phyloP scores from a whole-genome alignment of 148 eudicot species.

The Rhododendron molle region DNA sequence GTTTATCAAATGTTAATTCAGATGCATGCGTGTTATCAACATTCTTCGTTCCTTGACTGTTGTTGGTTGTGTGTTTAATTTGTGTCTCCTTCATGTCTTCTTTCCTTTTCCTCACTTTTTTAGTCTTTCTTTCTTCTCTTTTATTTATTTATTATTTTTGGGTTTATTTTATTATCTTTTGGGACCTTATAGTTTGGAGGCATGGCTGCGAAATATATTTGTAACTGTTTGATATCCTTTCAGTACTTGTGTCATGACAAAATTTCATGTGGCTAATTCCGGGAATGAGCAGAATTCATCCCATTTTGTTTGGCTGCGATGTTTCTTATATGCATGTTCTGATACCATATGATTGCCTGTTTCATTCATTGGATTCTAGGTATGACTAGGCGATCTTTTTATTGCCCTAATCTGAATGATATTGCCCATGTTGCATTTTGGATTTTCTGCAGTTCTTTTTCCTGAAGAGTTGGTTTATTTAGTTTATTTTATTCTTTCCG shows the following conservation, averaged over 20 bases:
- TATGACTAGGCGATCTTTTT: background rate
- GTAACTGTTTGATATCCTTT: background rate
- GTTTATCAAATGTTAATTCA: background rate
- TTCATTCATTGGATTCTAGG: background rate
- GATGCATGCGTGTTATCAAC: background rate
- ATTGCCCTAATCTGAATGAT: background rate
- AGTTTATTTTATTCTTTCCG: background rate
- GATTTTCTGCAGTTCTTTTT: background rate
- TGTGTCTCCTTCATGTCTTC: background rate
- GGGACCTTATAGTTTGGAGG: background rate
- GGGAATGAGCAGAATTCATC: background rate
- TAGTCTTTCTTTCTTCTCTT: background rate
- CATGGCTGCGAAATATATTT: background rate
- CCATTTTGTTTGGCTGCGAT: background rate
- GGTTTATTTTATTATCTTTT: background rate
- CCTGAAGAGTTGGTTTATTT: background rate
- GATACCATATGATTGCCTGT: conserved; percentile 3
- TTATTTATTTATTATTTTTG: background rate
- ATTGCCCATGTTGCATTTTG: background rate
- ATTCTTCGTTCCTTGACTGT: background rate
- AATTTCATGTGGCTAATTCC: conserved; percentile 1
- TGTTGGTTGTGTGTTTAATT: background rate
- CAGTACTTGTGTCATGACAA: background rate
- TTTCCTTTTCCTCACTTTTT: background rate
- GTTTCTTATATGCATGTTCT: background rate